Base-by-base conservation (phyloP, 176 grass and related monocot species). In the Ensete glaucum region DNA sequence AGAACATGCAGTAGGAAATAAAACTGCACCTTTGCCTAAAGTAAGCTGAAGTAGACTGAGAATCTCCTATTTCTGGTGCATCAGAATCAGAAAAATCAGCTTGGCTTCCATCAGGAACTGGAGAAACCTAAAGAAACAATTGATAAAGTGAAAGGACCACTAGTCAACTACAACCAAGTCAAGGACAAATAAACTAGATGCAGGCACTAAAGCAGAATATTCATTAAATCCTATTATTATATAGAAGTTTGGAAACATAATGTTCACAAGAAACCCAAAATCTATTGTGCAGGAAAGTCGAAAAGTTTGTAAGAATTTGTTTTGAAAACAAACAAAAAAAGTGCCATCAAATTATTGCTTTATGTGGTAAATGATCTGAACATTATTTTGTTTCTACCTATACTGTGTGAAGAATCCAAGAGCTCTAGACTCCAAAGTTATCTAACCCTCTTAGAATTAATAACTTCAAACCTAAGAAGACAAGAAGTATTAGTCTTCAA, bases 21-120 rank as follows among this genome's bases (percentile, higher is more conserved):
- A 23, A 88, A 34, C 17, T 83, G 9, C n/a, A 99, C 95, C 91
- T 91, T 72, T 89, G 86, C 76, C 82, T 94, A 50, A 82, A 80
- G 54, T 78, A 74, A 79, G 73, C 82, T 71, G 94, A 93, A 75
- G 84, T 25, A 53, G 50, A 65, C 50, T 52, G 75, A 17, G 60
- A 79, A 76, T 83, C 87, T 83, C 91, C 82, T 78, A 85, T 85
- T 68, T 81, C 88, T 84, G 83, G 79, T 82, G 72, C 76, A 79
- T 84, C 81, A 12, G 90, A 85, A 87, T 87, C 88, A 53, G 57
- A 73, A 73, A 71, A 85, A 85, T 83, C 90, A 87, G 79, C 83
- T 82, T 87, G 80, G 68, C 85, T 81, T 85, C 80, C 84, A 87
- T 93, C 84, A 87, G 73, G 80, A 87, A 87, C 26, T 85, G 85